phyloP scores from a whole-genome alignment of 2,329 filamentous ascomycete genomes.

The Xylariaceae sp. region DNA sequence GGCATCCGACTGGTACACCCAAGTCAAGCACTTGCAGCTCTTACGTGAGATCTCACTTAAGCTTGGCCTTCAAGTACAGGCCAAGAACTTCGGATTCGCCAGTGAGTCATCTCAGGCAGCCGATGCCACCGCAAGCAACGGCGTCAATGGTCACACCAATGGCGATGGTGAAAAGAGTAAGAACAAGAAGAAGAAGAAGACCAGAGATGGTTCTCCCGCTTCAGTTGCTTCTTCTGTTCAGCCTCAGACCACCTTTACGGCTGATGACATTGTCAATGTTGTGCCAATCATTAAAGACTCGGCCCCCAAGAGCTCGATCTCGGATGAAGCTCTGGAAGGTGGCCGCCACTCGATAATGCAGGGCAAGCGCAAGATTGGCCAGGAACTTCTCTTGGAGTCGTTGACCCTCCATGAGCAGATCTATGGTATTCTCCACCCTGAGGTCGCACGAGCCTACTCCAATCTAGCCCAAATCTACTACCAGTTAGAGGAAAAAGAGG shows the following conservation, averaged over 20 bases:
- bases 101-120: conserved; percentile 32
- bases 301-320: conserved; percentile 80
- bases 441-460: conserved; percentile 94
- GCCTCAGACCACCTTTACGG: conserved; percentile 60
- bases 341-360: conserved; percentile 95
- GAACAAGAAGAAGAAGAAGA: conserved; percentile 61
- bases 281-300: conserved; percentile 96
- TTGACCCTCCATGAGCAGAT: conserved; percentile 97
- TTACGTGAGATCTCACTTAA: conserved; percentile 86
- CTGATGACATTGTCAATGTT: conserved; percentile 86
- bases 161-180: conserved; percentile 49
- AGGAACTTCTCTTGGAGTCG: conserved; percentile 93
- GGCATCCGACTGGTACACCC: conserved; percentile 61
- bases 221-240: conserved; percentile 40
- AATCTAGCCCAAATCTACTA: conserved; percentile 94
- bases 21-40: conserved; percentile 73
- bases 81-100: conserved; percentile 70
- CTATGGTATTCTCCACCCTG: conserved; percentile 93
- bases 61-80: conserved; percentile 81
- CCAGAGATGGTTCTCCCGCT: conserved; percentile 51
- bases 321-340: conserved; percentile 93
- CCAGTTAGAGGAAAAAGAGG: conserved; percentile 95
- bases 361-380: conserved; percentile 90
- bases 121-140: conserved; percentile 13
- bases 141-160: conserved; percentile 39